phyloP scores from a whole-genome alignment of 129 eudicot species.

The Kitagawia praeruptora region DNA sequence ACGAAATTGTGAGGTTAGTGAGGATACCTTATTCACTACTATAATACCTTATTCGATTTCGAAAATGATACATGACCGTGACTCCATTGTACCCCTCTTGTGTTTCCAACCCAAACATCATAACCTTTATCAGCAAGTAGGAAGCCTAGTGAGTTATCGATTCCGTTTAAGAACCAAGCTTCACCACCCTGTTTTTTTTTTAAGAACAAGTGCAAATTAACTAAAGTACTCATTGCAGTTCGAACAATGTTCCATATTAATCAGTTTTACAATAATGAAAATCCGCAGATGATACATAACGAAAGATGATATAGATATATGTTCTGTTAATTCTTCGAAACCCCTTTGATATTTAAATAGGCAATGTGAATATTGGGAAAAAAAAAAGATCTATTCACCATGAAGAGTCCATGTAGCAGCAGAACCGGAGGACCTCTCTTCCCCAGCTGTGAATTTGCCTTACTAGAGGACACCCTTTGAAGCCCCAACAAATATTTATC shows the following conservation, averaged over 20 bases:
- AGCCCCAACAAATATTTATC: neutral
- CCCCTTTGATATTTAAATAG: neutral
- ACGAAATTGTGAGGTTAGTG: neutral
- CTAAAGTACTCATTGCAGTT: neutral
- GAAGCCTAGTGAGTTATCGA: neutral
- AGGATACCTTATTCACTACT: neutral
- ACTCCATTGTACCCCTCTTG: neutral
- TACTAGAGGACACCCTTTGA: neutral
- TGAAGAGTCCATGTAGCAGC: slow-evolving; percentile 65
- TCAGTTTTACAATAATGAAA: neutral
- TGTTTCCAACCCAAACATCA: slow-evolving; percentile 2
- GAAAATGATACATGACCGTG: neutral
- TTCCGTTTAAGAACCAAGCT: neutral
- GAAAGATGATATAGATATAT: too few species aligned
- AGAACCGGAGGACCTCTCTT: slow-evolving; percentile 11
- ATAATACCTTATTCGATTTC: neutral
- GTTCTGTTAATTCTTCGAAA: too few species aligned
- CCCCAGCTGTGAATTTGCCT: neutral
- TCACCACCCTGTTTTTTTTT: neutral
- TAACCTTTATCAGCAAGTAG: slow-evolving; percentile 1
- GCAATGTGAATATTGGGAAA: neutral
- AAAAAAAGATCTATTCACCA: neutral
- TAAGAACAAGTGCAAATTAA: neutral
- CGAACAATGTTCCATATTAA: neutral
- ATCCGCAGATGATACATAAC: neutral